Evolutionary conservation across 129 eudicot genomes (phyloP), one percentile per base, ranked within the genome.

Genomic region (Pseudognaphalium luteoalbum): DNA sequence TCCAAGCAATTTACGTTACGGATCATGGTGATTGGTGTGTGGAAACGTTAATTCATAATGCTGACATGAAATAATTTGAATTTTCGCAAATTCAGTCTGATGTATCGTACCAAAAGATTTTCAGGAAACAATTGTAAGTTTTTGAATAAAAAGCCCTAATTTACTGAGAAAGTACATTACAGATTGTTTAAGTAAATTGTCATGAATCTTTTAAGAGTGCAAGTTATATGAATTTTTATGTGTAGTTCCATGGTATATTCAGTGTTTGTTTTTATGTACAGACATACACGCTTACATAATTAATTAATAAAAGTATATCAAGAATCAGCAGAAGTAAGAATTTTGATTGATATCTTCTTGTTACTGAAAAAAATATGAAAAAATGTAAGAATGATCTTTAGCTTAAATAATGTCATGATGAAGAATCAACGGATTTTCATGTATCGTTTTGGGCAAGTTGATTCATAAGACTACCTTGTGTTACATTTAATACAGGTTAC

Each of bases 21-120:
- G 29, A 78, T 78, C 82, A 70, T 16, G 54, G 57, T 59, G 70
- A 78, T 78, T 63, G 63, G 59, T 67, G 42, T 77, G 34, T 32
- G 33, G 58, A 77, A 77, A 77, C 21, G 75, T 77, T 61, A 69
- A 28, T 68, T 77, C 10, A 32, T 42, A 70, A 58, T 41, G 52
- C 60, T 59, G 8, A 59, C 70, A 6, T 42, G 75, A 78, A 12
- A 14, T 47, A 47, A 47, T 47, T 47, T 12, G 54, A 47, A 47
- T 47, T 47, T 17, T 12, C n/a, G 54, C 54, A 14, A 47, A 47
- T 47, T 25, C 54, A 12, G 54, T 12, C 54, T 47, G 5, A 12
- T 44, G 17, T 60, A 60, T 59, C 15, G 21, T 19, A 59, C 9
- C 21, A 47, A 42, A 5, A 65, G 64, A 14, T 42, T 64, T 75